Evolutionary conservation across 371 early-diverging fungal genomes (phyloP).

Genomic region (Vittaforma corneae): DNA sequence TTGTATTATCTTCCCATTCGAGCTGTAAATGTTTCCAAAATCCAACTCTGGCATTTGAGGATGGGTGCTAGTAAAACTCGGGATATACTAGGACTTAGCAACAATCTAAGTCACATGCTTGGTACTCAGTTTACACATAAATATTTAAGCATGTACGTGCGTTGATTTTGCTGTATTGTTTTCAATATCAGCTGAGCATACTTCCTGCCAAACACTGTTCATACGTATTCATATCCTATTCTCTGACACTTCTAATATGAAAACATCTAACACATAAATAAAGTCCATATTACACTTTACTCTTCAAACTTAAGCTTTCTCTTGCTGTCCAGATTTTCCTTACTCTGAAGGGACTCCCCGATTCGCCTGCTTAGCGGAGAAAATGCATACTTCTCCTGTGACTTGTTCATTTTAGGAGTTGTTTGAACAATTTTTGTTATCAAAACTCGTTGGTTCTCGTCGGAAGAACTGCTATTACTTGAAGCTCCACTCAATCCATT

Average conservation of each 20-base stretch:
- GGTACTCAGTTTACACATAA: too few relatives aligned
- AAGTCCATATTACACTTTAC: neutral
- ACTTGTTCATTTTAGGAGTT: neutral
- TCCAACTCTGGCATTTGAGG: constrained; percentile 40
- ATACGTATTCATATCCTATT: too few relatives aligned
- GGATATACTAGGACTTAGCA: too few relatives aligned
- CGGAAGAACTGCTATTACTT: neutral
- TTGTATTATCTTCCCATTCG: constrained; percentile 95
- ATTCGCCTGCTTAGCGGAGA: constrained; percentile 10
- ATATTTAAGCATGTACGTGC: too few relatives aligned
- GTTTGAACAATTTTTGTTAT: too few relatives aligned
- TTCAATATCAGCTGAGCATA: too few relatives aligned
- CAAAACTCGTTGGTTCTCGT: neutral
- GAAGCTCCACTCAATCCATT: neutral
- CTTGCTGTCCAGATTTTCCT: constrained; percentile 1
- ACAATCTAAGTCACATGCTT: too few relatives aligned
- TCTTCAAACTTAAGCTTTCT: neutral
- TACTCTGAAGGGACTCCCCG: neutral
- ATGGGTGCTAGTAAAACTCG: too few relatives aligned
- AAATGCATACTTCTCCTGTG: neutral
- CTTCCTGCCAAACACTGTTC: too few relatives aligned
- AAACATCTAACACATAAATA: too few relatives aligned
- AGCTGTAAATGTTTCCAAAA: constrained; percentile 94
- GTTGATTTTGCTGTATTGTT: too few relatives aligned
- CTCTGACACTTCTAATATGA: too few relatives aligned